Evolutionary conservation across 2,329 filamentous ascomycete species (phyloP), one percentile per base, ranked within the genome.

Genomic region (Fusarium pseudocircinatum): DNA sequence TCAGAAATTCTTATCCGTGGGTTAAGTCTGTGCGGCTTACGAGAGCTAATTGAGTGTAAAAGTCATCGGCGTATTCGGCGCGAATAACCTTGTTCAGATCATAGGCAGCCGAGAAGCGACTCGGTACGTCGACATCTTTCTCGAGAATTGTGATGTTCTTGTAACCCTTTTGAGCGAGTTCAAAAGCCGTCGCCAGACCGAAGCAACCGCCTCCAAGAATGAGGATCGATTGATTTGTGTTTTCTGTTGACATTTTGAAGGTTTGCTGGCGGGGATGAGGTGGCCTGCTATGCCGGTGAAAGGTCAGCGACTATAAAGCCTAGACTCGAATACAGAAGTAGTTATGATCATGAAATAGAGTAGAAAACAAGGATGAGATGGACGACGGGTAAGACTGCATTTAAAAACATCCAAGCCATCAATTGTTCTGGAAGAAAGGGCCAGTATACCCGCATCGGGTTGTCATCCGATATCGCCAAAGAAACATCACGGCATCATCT

Each of bases 1-100:
- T 11, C 16, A 9, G 1, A 26, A 12, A 11, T 5, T 44, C 24
- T 9, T 2, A n/a, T 15, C 13, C 4, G 3, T 7, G 4, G 7
- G 15, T 7, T 6, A 12, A 7, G 6, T 14, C 0, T 6, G 39
- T 6, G 39, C 15, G 4, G 39, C 67, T 28, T 20, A 73, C 70
- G 2, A 72, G 65, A 1, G 70, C 60, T 0, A 72, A n/a, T 12
- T 66, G 70, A 0, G 70, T 72, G 9, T 72, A 72, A 3, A 72
- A 72, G 18, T 42, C 50, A 37, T 72, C 70, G 0, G 70, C 70
- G 2, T 72, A 72, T 22, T 72, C 70, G 7, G 70, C 70, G 0
- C 70, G 70, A 1, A 72, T 72, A 56, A 72, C 70, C 28, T 72
- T 72, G 56, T 72, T 72, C 0, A 72, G 60, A 46, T 72, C 70